Percentiles rank a stretch among this genome's conserved stretches.
Conservation (phyloP, 257 asterid species). For the Gentiana straminea region DNA sequence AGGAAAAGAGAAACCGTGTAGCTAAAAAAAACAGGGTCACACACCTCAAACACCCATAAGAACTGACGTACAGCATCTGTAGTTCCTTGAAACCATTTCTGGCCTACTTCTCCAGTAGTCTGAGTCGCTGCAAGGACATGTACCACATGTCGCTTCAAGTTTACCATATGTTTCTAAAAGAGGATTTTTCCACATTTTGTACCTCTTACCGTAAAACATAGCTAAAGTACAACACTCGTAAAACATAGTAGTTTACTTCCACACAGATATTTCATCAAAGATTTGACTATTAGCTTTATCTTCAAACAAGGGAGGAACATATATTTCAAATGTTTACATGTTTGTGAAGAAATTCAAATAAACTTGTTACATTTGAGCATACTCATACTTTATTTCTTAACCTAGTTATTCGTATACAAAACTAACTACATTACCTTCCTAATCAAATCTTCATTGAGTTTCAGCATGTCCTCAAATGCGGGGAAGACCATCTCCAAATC, state of each 20-base stretch:
- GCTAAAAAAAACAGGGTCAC: background rate
- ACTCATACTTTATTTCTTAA: no score
- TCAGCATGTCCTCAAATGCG: slow-evolving; percentile 89
- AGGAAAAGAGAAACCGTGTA: background rate
- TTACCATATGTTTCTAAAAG: no score
- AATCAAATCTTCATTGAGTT: slow-evolving; percentile 89
- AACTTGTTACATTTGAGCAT: no score
- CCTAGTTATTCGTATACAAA: background rate
- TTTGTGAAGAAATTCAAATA: no score
- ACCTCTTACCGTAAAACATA: no score
- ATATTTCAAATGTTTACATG: no score
- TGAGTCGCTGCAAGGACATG: slow-evolving; percentile 98
- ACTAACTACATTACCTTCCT: slow-evolving; percentile 48
- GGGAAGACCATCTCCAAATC: slow-evolving; percentile 98
- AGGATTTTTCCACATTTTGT: no score
- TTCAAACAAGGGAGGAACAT: no score
- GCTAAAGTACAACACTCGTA: no score
- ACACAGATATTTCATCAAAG: no score
- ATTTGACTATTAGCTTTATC: no score
- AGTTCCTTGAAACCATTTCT: slow-evolving; percentile 89
- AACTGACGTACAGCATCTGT: slow-evolving; percentile 97
- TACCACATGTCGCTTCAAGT: background rate
- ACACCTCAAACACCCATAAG: slow-evolving; percentile 82
- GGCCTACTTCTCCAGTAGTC: slow-evolving; percentile 78
- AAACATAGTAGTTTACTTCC: no score